A percentile compares a stretch with the other conserved stretches of the same genome.
Evolutionary conservation across 331 rosid species (phyloP).

Genomic region (Quercus lobata): DNA sequence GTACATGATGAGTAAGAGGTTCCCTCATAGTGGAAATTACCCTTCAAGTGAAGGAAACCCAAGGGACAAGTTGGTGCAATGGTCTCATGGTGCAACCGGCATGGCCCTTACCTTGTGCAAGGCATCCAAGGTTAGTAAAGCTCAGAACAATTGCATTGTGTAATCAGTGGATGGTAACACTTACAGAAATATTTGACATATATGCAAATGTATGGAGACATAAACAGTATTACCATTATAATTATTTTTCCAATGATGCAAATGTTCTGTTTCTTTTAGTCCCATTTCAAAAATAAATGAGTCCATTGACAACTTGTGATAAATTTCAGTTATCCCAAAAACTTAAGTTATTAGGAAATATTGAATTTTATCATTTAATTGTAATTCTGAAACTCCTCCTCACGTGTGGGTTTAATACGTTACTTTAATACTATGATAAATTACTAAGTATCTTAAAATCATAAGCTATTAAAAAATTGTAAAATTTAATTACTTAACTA

Average conservation of each 20-base stretch:
- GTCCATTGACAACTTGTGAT: not conserved
- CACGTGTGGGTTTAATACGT: too few relatives aligned
- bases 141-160: not conserved
- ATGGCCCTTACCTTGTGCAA: slow-evolving; percentile 79
- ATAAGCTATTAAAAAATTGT: too few relatives aligned
- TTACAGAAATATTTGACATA: too few relatives aligned
- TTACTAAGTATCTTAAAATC: too few relatives aligned
- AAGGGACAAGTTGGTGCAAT: slow-evolving; percentile 78
- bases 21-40: slow-evolving; percentile 81
- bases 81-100: slow-evolving; percentile 93
- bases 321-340: too few relatives aligned
- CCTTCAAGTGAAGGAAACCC: slow-evolving; percentile 93
- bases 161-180: too few relatives aligned
- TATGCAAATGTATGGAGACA: too few relatives aligned
- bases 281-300: not conserved
- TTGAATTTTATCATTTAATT: too few relatives aligned
- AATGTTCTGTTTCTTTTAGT: not conserved
- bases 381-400: too few relatives aligned
- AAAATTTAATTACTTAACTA: too few relatives aligned
- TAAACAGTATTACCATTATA: not conserved
- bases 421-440: too few relatives aligned
- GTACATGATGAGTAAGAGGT: slow-evolving; percentile 77
- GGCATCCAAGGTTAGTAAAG: slow-evolving; percentile 69
- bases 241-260: not conserved
- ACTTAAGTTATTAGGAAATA: too few relatives aligned